Base-by-base conservation (phyloP, 768 basidiomycete species). In the Phaffia tasmanica region DNA sequence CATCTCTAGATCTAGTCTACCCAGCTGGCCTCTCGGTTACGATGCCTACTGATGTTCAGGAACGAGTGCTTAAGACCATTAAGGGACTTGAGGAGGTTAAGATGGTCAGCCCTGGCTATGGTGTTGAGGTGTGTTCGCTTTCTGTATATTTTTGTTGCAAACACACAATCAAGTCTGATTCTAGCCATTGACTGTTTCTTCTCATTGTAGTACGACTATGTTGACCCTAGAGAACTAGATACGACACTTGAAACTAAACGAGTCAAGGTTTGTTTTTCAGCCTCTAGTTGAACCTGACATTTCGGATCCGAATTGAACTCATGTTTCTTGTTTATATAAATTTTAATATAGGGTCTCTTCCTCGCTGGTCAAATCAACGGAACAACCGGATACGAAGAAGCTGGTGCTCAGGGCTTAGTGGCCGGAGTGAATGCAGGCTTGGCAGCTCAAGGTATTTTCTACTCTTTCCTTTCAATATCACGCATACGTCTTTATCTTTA, bases 301-400 rank as follows among this genome's bases (percentile, higher is more conserved):
- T 25, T 16, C 4, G 8, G 53, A 54, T 54, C 16, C 16, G 27
- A 54, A n/a, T 16, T 8, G 21, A n/a, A 9, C 8, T 14, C 56
- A 57, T 62, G 7, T 25, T 27, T 35, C 9, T 53, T 27, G 6
- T 30, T 16, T 21, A n/a, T 59, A 19, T 46, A 18, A 2, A 21
- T 56, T 1, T 32, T 1, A 30, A 27, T 54, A 15, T 56, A 87
- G 83, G 89, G 89, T 1, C 80, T 93, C 2, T 93, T 87, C 76
- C 82, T 93, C 25, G 88, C 89, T 0, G 89, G 90, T 3, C 89
- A 93, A 75, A 93, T 93, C 72, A 93, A 92, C 71, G 87, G 87
- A 81, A 94, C 91, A 0, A 94, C 91, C 1, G 91, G 91, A 5
- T 94, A 94, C 73, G 91, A 94, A 74, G 91, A 94, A 77, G 91